phyloP scores from a whole-genome alignment of 106 monocot species.

The Allium cepa region DNA sequence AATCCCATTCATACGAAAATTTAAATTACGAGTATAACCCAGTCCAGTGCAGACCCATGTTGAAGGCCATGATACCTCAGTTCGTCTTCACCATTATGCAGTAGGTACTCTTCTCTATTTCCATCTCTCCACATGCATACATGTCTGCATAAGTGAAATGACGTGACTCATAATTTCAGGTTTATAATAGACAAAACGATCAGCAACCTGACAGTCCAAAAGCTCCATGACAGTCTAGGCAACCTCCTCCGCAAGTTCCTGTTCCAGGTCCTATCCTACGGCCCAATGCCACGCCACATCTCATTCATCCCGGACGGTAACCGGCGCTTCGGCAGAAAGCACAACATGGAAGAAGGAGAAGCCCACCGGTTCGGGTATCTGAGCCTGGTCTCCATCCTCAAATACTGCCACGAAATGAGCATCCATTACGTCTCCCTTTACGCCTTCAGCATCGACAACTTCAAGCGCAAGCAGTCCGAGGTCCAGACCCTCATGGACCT shows the following conservation, averaged over 20 bases:
- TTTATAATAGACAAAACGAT: no score
- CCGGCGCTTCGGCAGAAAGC: conserved; percentile 26
- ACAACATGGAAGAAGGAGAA: conserved; percentile 5
- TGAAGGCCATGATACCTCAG: no score
- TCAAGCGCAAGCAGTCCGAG: conserved; percentile 16
- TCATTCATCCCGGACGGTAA: conserved; percentile 49
- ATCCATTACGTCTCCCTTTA: conserved; percentile 24
- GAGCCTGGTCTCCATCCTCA: conserved; percentile 16
- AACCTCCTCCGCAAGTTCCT: conserved; percentile 14
- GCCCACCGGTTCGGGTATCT: conserved; percentile 19
- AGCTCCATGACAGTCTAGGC: background rate
- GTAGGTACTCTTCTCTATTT: no score
- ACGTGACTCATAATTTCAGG: no score
- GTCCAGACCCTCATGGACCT: conserved; percentile 21
- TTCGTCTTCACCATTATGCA: no score
- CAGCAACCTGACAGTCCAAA: background rate
- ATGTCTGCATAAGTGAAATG: no score
- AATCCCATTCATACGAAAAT: no score
- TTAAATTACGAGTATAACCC: no score
- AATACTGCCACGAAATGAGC: conserved; percentile 36
- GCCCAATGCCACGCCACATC: conserved; percentile 33
- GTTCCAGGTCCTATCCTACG: conserved; percentile 22
- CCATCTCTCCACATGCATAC: no score
- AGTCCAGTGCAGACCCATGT: no score
- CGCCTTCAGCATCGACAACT: conserved; percentile 51